Percentiles rank a stretch among this genome's conserved stretches.
Evolutionary conservation across 225 moss, liverwort and hornwort species (phyloP).

Genomic region (Physcomitrium patens): DNA sequence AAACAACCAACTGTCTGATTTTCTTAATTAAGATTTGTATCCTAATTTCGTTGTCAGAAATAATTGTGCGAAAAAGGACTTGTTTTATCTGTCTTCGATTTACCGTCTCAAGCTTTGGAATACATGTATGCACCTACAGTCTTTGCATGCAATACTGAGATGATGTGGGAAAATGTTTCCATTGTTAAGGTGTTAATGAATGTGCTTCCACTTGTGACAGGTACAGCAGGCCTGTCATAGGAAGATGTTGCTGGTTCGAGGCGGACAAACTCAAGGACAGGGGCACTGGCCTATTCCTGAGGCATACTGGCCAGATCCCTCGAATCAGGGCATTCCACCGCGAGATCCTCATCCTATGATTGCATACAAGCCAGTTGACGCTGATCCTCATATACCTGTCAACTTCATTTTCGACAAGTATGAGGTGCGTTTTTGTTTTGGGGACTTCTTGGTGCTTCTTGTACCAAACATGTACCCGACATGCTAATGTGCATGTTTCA

Average conservation of each 20-base stretch:
- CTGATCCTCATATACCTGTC: constrained; percentile 84
- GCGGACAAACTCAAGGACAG: constrained; percentile 81
- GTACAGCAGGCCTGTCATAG: constrained; percentile 90
- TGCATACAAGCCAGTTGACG: constrained; percentile 92
- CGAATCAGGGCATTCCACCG: constrained; percentile 74
- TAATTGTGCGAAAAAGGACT: not conserved
- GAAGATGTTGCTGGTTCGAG: constrained; percentile 93
- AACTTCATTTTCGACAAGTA: constrained; percentile 96
- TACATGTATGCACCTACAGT: not conserved
- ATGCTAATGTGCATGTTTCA: constrained; percentile 4
- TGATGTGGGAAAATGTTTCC: not conserved
- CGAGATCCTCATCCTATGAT: constrained; percentile 94
- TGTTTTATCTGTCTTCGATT: not conserved
- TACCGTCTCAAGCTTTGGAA: not conserved
- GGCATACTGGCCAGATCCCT: constrained; percentile 93
- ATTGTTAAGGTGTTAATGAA: constrained; percentile 6
- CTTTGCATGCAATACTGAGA: not conserved
- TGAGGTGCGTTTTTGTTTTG: constrained; percentile 57
- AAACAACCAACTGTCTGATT: constrained; percentile 2
- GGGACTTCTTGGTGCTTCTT: constrained; percentile 16
- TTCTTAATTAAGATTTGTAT: not conserved
- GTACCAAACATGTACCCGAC: not conserved
- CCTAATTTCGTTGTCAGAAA: not conserved
- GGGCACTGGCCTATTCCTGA: constrained; percentile 99
- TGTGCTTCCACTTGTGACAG: constrained; percentile 39